A percentile compares a stretch with the other conserved stretches of the same genome.
Evolutionary conservation across 2,329 filamentous ascomycete species (phyloP).

Genomic region (Colletotrichum trifolii): DNA sequence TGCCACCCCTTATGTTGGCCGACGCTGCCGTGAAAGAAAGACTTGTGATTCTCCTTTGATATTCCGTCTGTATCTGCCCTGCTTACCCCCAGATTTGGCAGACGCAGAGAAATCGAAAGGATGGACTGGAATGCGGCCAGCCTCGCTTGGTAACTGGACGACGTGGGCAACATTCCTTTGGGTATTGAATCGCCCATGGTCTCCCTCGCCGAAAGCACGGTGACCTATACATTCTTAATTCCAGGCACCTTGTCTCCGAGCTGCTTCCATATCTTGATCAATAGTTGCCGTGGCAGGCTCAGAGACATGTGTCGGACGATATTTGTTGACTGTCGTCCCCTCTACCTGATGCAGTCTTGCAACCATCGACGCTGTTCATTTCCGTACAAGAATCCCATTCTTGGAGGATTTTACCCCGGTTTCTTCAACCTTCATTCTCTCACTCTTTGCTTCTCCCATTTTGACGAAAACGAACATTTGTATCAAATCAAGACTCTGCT

Average conservation of each 20-base stretch:
- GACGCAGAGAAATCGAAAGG: conserved; percentile 9
- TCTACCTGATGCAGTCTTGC: conserved; percentile 27
- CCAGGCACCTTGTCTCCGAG: conserved; percentile 27
- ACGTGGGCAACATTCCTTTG: conserved; percentile 35
- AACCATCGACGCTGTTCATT: conserved; percentile 36
- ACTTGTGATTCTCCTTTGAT: conserved; percentile 16
- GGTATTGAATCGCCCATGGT: conserved; percentile 18
- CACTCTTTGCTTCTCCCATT: conserved; percentile 16
- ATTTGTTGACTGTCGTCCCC: conserved; percentile 37
- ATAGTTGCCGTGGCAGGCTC: conserved; percentile 35
- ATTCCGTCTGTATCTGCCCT: conserved; percentile 9
- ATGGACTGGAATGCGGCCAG: conserved; percentile 34
- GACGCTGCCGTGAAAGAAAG: conserved; percentile 23
- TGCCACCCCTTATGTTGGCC: conserved; percentile 18
- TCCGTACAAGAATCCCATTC: conserved; percentile 38
- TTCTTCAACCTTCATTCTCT: conserved; percentile 24
- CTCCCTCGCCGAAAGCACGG: conserved; percentile 35
- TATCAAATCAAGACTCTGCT: conserved; percentile 10
- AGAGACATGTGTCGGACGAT: conserved; percentile 32
- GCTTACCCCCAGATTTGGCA: conserved; percentile 22
- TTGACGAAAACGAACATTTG: conserved; percentile 24
- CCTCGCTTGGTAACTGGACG: conserved; percentile 34
- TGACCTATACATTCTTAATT: conserved; percentile 32
- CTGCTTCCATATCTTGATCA: conserved; percentile 32
- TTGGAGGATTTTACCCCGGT: conserved; percentile 28